Base-by-base conservation (phyloP, 306 rosid genomes). In the Cucurbita argyrosperma region DNA sequence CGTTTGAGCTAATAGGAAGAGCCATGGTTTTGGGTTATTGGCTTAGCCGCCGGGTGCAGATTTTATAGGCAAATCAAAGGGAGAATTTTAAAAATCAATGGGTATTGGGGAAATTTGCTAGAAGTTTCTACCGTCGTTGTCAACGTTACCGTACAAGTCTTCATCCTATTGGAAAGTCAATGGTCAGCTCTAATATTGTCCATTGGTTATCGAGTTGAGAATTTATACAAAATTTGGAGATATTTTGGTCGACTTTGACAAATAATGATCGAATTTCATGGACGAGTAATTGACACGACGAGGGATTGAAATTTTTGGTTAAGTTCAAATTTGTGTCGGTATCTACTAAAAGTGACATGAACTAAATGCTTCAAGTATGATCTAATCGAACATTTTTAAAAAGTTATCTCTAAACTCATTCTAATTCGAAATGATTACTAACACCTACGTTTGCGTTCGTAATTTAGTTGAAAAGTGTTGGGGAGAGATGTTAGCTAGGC, bases 1-100 rank as follows among this genome's bases (percentile, higher is more conserved):
- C 97, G 57, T 18, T 71, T 16, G 71, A 58, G 18, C 18, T 61
- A 13, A 92, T 79, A 10, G 82, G 56, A 84, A 80, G 56, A 84
- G 76, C 76, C 94, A 92, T 92, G 7, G 7, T 19, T 71, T 13
- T 14, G 16, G 14, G 38, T 11, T 63, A 0, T 56, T 54, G 54
- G 59, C 5, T 18, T 65, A 6, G 65, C 64, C 7, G 18, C 42
- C 35, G 4, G 35, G 35, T 18, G 68, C 11, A 42, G 53, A 16
- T 2, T 66, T 43, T 66, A 66, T 66, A 66, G 39, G 3, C 8
- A 38, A 30, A 14, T 23, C 7, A 38, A 12, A 38, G 21, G 1
- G 26, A 16, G 38, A 43, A 65, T 0, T 18, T 65, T 65, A 37
- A 43, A 66, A 42, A 4, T 49, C 13, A 12, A 12, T 0, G 14